Conservation (phyloP, 305 asterid genomes). For the Fraxinus albicans region DNA sequence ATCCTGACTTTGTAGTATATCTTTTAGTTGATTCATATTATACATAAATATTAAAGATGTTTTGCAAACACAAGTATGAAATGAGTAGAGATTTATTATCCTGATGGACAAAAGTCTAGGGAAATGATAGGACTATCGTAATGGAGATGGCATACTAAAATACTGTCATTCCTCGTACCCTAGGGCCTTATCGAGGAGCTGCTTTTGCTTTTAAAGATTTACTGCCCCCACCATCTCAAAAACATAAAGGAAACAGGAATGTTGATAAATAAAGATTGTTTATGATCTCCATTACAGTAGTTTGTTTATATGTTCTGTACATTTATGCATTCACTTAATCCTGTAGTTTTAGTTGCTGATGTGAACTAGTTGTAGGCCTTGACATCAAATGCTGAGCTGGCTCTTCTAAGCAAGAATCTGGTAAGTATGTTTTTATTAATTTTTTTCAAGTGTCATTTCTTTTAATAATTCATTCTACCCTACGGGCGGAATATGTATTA, state of each 20-base stretch:
- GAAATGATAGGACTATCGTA: not conserved
- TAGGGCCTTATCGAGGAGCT: not conserved
- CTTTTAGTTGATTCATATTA: slow-evolving; percentile 3
- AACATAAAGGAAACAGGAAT: not conserved
- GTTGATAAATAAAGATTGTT: not conserved
- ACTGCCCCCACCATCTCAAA: not conserved
- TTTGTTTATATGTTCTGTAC: slow-evolving; percentile 7
- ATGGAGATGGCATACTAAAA: not conserved
- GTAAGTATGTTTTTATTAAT: slow-evolving; percentile 45
- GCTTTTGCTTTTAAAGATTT: not conserved
- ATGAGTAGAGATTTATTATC: slow-evolving; percentile 8
- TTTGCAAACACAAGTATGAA: not conserved
- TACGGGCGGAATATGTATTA: not conserved
- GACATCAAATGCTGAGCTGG: slow-evolving; percentile 77
- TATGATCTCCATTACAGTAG: not conserved
- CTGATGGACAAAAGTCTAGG: not conserved
- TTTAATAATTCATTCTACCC: not conserved
- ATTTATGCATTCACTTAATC: not conserved
- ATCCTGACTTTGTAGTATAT: not conserved
- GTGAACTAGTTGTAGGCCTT: slow-evolving; percentile 50
- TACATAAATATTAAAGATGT: not conserved
- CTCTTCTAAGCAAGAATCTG: slow-evolving; percentile 86
- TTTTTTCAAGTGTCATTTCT: not conserved
- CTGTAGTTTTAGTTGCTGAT: slow-evolving; percentile 15
- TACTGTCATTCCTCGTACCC: not conserved